Evolutionary conservation across 1,284 basidiomycete species (phyloP), one percentile per base, ranked within the genome.

Genomic region (Agaricales sp.): DNA sequence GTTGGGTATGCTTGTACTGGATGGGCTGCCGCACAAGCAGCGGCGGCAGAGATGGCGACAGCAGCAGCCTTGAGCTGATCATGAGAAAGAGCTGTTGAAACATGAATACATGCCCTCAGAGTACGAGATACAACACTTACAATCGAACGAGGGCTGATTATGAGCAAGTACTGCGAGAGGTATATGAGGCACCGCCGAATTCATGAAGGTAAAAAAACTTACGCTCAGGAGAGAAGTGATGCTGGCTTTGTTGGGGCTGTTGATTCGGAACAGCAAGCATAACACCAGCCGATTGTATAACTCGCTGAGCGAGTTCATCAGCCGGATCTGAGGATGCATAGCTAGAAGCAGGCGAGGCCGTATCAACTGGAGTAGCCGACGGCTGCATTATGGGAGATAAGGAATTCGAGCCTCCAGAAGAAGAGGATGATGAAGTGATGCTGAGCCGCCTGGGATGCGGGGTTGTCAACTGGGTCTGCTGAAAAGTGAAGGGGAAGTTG

Each of bases 261-360:
- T 60, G 59, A 50, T 67, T 71, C 1, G 77, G 78, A 0, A 82
- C 77, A 0, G 80, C 80, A 16, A 79, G 71, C 62, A 77, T 75
- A 2, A 82, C 71, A 19, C 80, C 80, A 0, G 79, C 77, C 38
- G 72, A 67, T 50, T 78, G 74, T 13, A 78, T 71, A 11, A 80
- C 80, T 11, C 73, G 67, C 22, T 77, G 71, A 1, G 78, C 79
- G 2, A 82, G 67, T 55, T 77, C 75, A 14, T 67, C 67, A 2
- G 72, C 73, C 19, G 74, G 67, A 53, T 78, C 70, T 2, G 56
- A 58, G 8, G 55, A 52, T 49, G 51, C 53, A 6, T 54, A 23
- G 4, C 49, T 49, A 13, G 35, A 35, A 12, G 55, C 49, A 30
- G 47, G 35, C 50, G 0, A 26, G 26, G 21, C 38, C 48, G 47